phyloP scores from a whole-genome alignment of 2,329 filamentous ascomycete genomes.

The Phaeosphaeria sp. region DNA sequence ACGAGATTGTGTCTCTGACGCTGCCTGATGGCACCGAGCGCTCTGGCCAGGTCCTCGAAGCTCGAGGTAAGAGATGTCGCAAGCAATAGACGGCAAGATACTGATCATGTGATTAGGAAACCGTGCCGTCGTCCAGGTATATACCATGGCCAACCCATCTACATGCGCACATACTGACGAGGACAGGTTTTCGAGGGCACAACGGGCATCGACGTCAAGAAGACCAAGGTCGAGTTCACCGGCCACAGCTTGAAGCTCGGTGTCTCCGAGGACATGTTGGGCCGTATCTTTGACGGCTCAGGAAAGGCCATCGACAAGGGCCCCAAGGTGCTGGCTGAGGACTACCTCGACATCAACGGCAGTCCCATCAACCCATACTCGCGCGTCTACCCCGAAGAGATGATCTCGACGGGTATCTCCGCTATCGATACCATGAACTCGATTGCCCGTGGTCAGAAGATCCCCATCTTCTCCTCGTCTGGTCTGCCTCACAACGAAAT shows the following conservation, averaged over 20 bases:
- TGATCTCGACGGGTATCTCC: constrained; percentile 99
- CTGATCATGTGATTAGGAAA: constrained; percentile 66
- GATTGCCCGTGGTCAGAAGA: constrained; percentile 98
- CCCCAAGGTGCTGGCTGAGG: constrained; percentile 95
- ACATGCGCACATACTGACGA: constrained; percentile 27
- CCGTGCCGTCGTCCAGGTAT: constrained; percentile 92
- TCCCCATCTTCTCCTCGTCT: constrained; percentile 97
- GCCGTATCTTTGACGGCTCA: constrained; percentile 97
- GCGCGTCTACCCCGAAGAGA: constrained; percentile 98
- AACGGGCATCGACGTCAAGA: constrained; percentile 97
- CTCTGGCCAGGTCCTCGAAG: constrained; percentile 95
- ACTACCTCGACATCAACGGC: constrained; percentile 99
- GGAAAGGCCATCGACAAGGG: constrained; percentile 99
- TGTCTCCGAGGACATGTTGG: constrained; percentile 99
- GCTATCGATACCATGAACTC: constrained; percentile 95
- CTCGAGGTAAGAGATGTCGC: constrained; percentile 73
- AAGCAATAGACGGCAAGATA: neutral
- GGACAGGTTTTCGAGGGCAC: constrained; percentile 94
- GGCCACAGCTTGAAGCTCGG: constrained; percentile 97
- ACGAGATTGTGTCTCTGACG: constrained; percentile 96
- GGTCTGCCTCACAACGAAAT: constrained; percentile 99
- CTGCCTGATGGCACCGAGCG: constrained; percentile 93
- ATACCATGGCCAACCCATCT: neutral
- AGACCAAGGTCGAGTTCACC: constrained; percentile 97
- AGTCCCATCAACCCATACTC: constrained; percentile 98